Conservation (phyloP, 1,284 basidiomycete species). For the Mycosarcoma mackinlayi region DNA sequence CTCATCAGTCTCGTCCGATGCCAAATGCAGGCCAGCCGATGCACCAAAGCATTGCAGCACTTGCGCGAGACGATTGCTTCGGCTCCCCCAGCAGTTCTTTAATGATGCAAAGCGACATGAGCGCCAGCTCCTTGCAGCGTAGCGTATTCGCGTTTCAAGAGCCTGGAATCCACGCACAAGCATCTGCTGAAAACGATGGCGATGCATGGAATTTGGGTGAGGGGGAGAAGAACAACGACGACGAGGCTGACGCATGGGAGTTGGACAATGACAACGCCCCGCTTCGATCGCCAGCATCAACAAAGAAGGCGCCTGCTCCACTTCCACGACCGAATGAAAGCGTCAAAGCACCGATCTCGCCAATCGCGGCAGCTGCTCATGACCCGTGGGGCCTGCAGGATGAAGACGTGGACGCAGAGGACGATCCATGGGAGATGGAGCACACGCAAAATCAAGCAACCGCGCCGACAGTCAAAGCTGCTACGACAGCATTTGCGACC, state of each 20-base stretch:
- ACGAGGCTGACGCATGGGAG: constrained; percentile 45
- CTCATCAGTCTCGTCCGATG: not conserved
- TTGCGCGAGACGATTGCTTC: constrained; percentile 12
- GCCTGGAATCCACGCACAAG: constrained; percentile 1
- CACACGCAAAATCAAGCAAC: not conserved
- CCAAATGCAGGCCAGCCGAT: not conserved
- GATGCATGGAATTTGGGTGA: constrained; percentile 58
- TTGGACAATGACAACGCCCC: constrained; percentile 19
- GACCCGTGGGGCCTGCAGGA: constrained; percentile 31
- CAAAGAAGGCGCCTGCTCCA: not conserved
- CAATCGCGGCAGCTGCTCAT: not conserved
- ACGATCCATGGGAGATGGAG: constrained; percentile 23
- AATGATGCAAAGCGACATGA: constrained; percentile 29
- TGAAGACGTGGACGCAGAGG: constrained; percentile 6
- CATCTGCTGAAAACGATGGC: constrained; percentile 6
- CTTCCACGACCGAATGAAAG: not conserved
- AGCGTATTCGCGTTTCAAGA: constrained; percentile 27
- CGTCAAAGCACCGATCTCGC: not conserved
- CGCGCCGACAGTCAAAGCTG: too few species aligned
- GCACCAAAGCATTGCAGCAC: constrained; percentile 17
- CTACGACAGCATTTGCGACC: not conserved
- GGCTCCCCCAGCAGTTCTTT: constrained; percentile 26
- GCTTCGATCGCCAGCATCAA: not conserved
- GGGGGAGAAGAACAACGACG: constrained; percentile 39
- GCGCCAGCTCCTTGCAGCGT: constrained; percentile 33